phyloP scores from a whole-genome alignment of 2,329 filamentous ascomycete species.

The Dissoconium aciculare region DNA sequence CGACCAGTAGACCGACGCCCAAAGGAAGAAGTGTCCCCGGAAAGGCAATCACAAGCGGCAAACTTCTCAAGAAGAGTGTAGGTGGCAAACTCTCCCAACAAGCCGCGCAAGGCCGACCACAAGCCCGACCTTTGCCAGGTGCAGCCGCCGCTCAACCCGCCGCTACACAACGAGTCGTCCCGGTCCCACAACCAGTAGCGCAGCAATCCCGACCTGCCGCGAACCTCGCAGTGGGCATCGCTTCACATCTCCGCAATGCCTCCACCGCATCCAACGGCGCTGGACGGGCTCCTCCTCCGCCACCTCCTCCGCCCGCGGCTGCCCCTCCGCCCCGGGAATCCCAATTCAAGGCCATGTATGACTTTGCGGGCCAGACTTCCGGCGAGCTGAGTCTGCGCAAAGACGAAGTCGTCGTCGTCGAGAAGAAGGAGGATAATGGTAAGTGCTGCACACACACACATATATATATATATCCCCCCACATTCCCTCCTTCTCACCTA shows the following conservation, averaged over 20 bases:
- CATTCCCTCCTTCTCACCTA: background rate
- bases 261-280: constrained; percentile 33
- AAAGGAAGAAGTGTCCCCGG: constrained; percentile 74
- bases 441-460: too few relatives aligned
- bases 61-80: constrained; percentile 65
- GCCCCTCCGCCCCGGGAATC: constrained; percentile 50
- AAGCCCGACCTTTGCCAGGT: constrained; percentile 25
- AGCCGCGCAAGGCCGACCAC: constrained; percentile 34
- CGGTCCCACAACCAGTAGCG: constrained; percentile 20
- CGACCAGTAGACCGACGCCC: constrained; percentile 69
- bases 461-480: background rate
- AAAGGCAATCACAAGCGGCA: constrained; percentile 83
- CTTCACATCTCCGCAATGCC: constrained; percentile 26
- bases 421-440: constrained; percentile 95
- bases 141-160: constrained; percentile 13
- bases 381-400: constrained; percentile 72
- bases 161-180: constrained; percentile 32
- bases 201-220: constrained; percentile 35
- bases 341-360: constrained; percentile 80
- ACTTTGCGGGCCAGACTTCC: constrained; percentile 69
- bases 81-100: constrained; percentile 52
- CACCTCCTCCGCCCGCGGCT: constrained; percentile 51
- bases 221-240: constrained; percentile 35
- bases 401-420: constrained; percentile 71
- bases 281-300: constrained; percentile 32